Percentiles rank a stretch among this genome's conserved stretches.
Evolutionary conservation across 371 early-diverging fungal genomes (phyloP).

Genomic region (Rhizopus arrhizus): DNA sequence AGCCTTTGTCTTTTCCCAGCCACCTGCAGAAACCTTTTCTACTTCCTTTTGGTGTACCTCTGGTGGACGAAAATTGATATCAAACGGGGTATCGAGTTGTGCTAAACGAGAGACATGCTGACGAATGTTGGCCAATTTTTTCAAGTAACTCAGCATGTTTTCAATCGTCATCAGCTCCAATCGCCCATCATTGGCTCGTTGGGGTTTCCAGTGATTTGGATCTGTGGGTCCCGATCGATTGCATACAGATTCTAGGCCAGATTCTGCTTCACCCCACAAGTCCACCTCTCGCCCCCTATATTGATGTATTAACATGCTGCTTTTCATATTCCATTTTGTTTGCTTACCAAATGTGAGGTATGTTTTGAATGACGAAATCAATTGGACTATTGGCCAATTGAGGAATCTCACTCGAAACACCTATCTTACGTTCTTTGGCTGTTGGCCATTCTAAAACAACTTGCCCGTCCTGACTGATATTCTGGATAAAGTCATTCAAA

Average conservation of each 20-base stretch:
- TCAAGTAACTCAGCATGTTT: slow-evolving; percentile 39
- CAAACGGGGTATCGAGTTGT: slow-evolving; percentile 43
- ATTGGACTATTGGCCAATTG: slow-evolving; percentile 35
- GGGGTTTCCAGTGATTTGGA: slow-evolving; percentile 34
- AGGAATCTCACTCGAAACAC: slow-evolving; percentile 6
- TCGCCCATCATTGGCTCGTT: slow-evolving; percentile 43
- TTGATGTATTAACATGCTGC: too few relatives aligned
- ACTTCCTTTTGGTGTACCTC: slow-evolving; percentile 3
- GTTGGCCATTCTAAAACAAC: slow-evolving; percentile 21
- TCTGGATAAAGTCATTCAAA: slow-evolving; percentile 52
- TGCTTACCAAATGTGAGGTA: slow-evolving; percentile 46
- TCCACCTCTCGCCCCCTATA: slow-evolving; percentile 45
- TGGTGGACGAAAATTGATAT: slow-evolving; percentile 19
- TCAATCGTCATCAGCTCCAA: slow-evolving; percentile 41
- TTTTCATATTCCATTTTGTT: neutral
- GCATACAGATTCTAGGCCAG: slow-evolving; percentile 31
- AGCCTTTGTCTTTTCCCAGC: slow-evolving; percentile 5
- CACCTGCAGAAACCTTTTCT: neutral
- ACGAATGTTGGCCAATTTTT: slow-evolving; percentile 46
- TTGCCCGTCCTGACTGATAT: slow-evolving; percentile 29
- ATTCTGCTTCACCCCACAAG: slow-evolving; percentile 44
- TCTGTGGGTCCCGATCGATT: slow-evolving; percentile 33
- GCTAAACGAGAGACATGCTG: slow-evolving; percentile 48
- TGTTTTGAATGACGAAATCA: slow-evolving; percentile 51
- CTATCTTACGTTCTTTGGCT: slow-evolving; percentile 8